These are phyloP conservation scores for Spizellomyces punctatus DNA, from an alignment of 192 early-diverging fungal genomes.

Conservation along the genomic window DNA sequence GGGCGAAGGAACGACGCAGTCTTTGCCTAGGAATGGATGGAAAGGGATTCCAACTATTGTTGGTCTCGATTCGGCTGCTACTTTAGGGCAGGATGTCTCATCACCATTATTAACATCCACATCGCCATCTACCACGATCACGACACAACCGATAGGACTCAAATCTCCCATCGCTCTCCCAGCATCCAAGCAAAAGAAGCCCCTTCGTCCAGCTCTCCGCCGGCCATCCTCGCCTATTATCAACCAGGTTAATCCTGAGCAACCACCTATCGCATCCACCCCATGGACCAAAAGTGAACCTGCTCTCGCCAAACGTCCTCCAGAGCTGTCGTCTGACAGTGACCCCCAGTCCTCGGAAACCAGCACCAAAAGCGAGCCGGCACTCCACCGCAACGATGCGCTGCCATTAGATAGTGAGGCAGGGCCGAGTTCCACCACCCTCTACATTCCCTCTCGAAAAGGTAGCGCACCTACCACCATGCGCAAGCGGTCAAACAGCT, in stretches of 20 bases:
- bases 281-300: neutral
- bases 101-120: too few species aligned
- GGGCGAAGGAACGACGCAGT: neutral
- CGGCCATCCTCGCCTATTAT: constrained; percentile 14
- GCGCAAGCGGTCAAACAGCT: neutral
- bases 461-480: neutral
- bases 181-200: constrained; percentile 10
- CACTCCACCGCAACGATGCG: neutral
- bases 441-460: neutral
- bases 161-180: neutral
- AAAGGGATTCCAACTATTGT: too few species aligned
- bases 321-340: neutral
- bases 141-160: neutral
- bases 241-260: neutral
- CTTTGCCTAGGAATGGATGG: neutral
- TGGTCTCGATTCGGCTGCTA: too few species aligned
- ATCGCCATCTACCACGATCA: too few species aligned
- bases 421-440: neutral
- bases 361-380: neutral
- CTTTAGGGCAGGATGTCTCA: too few species aligned
- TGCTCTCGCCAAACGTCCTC: neutral
- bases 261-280: neutral
- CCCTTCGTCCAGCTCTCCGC: constrained; percentile 23
- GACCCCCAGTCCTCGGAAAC: neutral
- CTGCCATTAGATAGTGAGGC: too few species aligned